Evolutionary conservation across 2,329 filamentous ascomycete genomes (phyloP), one percentile per base, ranked within the genome.

Genomic region (Neonectria faginata): DNA sequence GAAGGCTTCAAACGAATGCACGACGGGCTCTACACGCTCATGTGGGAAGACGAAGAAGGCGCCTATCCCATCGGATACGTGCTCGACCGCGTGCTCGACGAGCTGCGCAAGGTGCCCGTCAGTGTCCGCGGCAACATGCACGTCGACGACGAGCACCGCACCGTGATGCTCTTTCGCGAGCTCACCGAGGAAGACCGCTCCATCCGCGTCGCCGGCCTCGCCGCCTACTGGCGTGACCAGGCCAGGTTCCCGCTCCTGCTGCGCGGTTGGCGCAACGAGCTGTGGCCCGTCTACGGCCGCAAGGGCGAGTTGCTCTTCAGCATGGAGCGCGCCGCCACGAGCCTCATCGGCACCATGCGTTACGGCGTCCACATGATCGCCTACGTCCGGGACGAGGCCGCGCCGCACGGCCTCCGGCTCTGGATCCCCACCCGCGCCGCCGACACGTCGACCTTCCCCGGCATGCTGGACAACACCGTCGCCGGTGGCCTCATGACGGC

Each of bases 401-500:
- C 76, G 5, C 79, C 77, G 42, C 78, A 85, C 57, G 90, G 89
- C 18, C 80, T 97, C 48, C 90, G 89, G 74, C 84, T 99, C 44
- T 98, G 96, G 95, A 88, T 97, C 2, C 92, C 96, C 3, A 86
- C 90, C 50, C 86, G 96, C 10, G 88, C 94, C 12, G 84, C 83
- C 55, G 87, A 83, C 63, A 99, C 98, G 83, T 88, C 92, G 70
- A 97, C 94, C 0, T 99, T 95, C 75, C 91, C 91, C 0, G 87
- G 91, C n/a, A 94, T 97, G 86, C 84, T 99, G 69, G 96, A 99
- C 79, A 99, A 98, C 78, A 94, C 94, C 1, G 96, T 97, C 7
- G 96, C 94, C 0, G 87, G 87, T n/a, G 87, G 81, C 0, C 89
- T 98, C 70, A 89, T 91, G 77, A 92, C 92, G 0, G 91, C 90